Evolutionary conservation across 192 early-diverging fungal species (phyloP).

Genomic region (Rhizophagus clarus): DNA sequence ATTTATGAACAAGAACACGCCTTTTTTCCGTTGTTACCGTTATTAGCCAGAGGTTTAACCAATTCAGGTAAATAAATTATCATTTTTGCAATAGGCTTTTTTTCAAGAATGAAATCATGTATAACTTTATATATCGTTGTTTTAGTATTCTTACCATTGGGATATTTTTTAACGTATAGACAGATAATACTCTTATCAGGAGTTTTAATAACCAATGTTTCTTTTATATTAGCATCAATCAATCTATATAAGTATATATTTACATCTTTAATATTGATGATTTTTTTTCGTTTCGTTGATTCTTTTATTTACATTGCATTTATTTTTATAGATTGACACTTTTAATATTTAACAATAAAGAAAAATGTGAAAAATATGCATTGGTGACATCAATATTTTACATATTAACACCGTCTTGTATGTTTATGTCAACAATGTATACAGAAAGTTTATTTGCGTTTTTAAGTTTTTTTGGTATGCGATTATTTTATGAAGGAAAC

Average conservation of each 20-base stretch:
- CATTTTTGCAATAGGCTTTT: neutral
- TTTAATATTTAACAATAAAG: conserved; percentile 38
- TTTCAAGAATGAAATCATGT: neutral
- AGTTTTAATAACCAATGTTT: conserved; percentile 70
- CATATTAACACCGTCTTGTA: conserved; percentile 71
- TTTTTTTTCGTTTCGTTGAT: too few relatives aligned
- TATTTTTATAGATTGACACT: conserved; percentile 29
- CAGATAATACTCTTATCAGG: conserved; percentile 46
- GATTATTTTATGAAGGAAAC: conserved; percentile 44
- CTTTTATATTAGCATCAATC: conserved; percentile 74
- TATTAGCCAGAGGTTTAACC: conserved; percentile 58
- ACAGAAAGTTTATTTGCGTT: conserved; percentile 85
- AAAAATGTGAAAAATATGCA: conserved; percentile 64
- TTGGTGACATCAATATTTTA: conserved; percentile 70
- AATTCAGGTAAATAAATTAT: conserved; percentile 40
- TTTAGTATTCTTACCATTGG: conserved; percentile 57
- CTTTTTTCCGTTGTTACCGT: conserved; percentile 82
- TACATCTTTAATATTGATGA: neutral
- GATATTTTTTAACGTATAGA: conserved; percentile 31
- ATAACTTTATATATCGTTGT: neutral
- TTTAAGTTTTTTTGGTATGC: conserved; percentile 80
- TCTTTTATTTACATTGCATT: neutral
- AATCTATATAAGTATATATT: conserved; percentile 59
- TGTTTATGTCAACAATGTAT: conserved; percentile 87
- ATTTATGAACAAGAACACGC: conserved; percentile 87